Evolutionary conservation across 2,329 filamentous ascomycete species (phyloP).

Genomic region (Alternaria brassicae): DNA sequence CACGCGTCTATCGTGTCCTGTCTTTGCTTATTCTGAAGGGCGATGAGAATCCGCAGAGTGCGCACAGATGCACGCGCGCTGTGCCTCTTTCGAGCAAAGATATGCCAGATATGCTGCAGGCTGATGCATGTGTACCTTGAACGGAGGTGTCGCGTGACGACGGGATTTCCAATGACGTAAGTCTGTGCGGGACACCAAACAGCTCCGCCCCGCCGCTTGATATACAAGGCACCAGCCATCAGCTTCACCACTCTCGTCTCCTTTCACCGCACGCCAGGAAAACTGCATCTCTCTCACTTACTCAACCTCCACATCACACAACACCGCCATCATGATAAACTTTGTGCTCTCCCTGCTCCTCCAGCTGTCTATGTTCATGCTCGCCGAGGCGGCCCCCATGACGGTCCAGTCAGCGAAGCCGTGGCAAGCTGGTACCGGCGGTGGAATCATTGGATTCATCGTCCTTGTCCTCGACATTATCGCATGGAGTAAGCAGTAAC

Average conservation of each 20-base stretch:
- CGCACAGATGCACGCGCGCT: not conserved
- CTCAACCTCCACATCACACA: not conserved
- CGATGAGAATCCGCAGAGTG: not conserved
- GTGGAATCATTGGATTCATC: slow-evolving; percentile 67
- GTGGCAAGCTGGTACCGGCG: slow-evolving; percentile 68
- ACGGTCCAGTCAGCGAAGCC: slow-evolving; percentile 52
- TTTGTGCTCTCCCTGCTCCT: slow-evolving; percentile 55
- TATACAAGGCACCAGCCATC: slow-evolving; percentile 21
- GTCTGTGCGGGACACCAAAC: slow-evolving; percentile 16
- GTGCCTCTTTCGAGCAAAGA: not conserved
- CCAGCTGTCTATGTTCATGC: slow-evolving; percentile 61
- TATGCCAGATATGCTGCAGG: not conserved
- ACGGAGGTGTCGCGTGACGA: slow-evolving; percentile 10
- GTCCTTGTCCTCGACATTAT: slow-evolving; percentile 68
- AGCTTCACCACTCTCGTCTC: not conserved
- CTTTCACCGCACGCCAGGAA: not conserved
- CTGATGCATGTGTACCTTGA: slow-evolving; percentile 7
- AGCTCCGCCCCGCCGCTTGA: slow-evolving; percentile 15
- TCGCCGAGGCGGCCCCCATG: slow-evolving; percentile 58
- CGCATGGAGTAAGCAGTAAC: slow-evolving; percentile 62
- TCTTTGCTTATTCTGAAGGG: not conserved
- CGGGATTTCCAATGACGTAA: slow-evolving; percentile 21
- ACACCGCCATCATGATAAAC: slow-evolving; percentile 40
- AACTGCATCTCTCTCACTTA: not conserved
- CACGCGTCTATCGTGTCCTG: not conserved